These are phyloP conservation scores for Tetratostichococcus sp. DNA, from an alignment of 139 green algal genomes.

Conservation along the genomic window DNA sequence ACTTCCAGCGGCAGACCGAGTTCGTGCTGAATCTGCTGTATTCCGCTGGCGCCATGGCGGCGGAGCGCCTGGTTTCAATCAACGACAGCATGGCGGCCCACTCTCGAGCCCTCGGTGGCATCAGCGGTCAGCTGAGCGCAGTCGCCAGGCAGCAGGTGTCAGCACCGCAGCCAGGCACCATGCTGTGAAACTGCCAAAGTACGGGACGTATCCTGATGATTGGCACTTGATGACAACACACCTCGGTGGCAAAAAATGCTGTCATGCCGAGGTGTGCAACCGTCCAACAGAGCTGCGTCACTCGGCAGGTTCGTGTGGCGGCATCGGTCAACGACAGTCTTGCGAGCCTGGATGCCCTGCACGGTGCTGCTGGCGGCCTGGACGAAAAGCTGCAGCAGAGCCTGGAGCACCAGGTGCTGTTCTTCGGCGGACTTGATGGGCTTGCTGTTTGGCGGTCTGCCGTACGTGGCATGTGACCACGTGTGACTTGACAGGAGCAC, in stretches of 20 bases:
- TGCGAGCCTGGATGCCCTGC: not conserved
- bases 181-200: too few species aligned
- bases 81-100: not conserved
- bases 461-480: too few species aligned
- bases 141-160: not conserved
- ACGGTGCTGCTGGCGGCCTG: not conserved
- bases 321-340: not conserved
- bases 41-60: too few species aligned
- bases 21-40: constrained; percentile 36
- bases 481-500: too few species aligned
- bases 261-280: too few species aligned
- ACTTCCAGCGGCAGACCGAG: constrained; percentile 43
- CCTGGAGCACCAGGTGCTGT: not conserved
- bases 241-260: too few species aligned
- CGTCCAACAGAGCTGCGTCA: too few species aligned
- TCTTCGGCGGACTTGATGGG: too few species aligned
- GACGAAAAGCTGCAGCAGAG: not conserved
- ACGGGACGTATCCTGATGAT: too few species aligned
- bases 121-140: not conserved
- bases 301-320: not conserved
- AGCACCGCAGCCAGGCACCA: too few species aligned
- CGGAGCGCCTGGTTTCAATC: not conserved
- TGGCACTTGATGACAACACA: too few species aligned
- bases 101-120: not conserved
- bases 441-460: too few species aligned